Conservation (phyloP, 2,329 filamentous ascomycete species). For the Periconia macrospinosa region DNA sequence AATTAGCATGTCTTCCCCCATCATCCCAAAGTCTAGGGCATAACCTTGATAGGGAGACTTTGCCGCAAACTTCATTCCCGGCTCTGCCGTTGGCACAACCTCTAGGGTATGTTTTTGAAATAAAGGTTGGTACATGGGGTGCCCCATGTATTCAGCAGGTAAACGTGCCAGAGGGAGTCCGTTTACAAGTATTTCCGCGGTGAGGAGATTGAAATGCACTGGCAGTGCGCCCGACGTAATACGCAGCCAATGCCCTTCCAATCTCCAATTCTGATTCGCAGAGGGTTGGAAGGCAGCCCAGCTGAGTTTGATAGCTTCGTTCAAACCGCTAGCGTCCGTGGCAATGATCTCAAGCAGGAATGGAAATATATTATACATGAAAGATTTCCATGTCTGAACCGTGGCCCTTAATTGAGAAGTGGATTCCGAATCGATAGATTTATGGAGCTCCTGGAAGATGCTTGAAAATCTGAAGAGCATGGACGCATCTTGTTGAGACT, state of each 20-base stretch:
- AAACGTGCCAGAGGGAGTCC: slow-evolving; percentile 51
- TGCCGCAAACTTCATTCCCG: slow-evolving; percentile 47
- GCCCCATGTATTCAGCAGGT: slow-evolving; percentile 46
- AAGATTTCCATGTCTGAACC: slow-evolving; percentile 12
- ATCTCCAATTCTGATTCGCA: slow-evolving; percentile 5
- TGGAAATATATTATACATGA: slow-evolving; percentile 8
- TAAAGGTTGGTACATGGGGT: slow-evolving; percentile 44
- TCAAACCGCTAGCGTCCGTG: neutral
- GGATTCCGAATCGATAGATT: slow-evolving; percentile 4
- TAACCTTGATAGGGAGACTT: slow-evolving; percentile 23
- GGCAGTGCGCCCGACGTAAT: neutral
- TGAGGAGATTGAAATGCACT: slow-evolving; percentile 52
- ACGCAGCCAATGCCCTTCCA: neutral
- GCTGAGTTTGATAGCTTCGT: slow-evolving; percentile 1
- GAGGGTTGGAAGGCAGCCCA: slow-evolving; percentile 7
- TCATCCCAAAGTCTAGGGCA: slow-evolving; percentile 43
- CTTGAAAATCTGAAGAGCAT: slow-evolving; percentile 17
- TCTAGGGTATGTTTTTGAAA: slow-evolving; percentile 50
- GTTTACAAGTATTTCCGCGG: slow-evolving; percentile 55
- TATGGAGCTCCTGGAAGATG: slow-evolving; percentile 13
- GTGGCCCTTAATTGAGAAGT: slow-evolving; percentile 4
- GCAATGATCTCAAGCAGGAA: neutral
- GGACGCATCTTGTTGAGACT: slow-evolving; percentile 1
- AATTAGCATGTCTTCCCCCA: slow-evolving; percentile 22
- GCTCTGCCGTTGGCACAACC: slow-evolving; percentile 44